Conservation (phyloP, 2,329 filamentous ascomycete genomes). For the Paracamarosporium sp. region DNA sequence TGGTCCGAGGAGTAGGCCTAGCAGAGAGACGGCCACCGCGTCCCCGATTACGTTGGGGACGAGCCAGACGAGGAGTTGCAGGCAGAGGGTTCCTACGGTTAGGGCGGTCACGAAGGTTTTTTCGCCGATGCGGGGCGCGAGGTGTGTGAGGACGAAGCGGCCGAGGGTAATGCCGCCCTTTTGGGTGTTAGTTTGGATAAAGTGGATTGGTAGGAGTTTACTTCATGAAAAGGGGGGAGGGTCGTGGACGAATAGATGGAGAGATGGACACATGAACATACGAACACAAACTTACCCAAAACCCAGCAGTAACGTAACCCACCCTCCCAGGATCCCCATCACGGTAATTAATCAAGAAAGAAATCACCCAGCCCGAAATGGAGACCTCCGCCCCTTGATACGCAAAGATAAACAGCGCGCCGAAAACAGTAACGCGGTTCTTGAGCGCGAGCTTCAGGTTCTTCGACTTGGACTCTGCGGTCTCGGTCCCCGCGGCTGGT, state of each 20-base stretch:
- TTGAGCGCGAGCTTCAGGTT: slow-evolving; percentile 58
- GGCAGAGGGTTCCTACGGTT: slow-evolving; percentile 65
- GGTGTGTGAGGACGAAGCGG: slow-evolving; percentile 72
- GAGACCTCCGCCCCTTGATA: slow-evolving; percentile 87
- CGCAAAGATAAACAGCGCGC: slow-evolving; percentile 81
- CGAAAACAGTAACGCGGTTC: slow-evolving; percentile 70
- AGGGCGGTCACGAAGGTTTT: slow-evolving; percentile 71
- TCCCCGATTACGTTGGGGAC: slow-evolving; percentile 71
- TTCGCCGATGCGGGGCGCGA: slow-evolving; percentile 73
- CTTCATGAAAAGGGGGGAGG: no score
- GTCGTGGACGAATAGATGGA: no score
- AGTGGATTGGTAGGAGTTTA: no score
- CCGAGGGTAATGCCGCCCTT: slow-evolving; percentile 79
- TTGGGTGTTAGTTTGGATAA: no score
- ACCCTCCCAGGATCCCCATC: slow-evolving; percentile 73
- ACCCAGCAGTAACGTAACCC: slow-evolving; percentile 78
- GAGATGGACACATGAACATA: no score
- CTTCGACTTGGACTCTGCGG: slow-evolving; percentile 53
- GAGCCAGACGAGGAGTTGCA: slow-evolving; percentile 80
- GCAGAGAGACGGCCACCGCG: slow-evolving; percentile 60
- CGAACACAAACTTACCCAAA: slow-evolving; percentile 62
- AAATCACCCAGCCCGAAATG: slow-evolving; percentile 86
- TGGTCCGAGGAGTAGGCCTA: slow-evolving; percentile 79
- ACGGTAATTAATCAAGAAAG: slow-evolving; percentile 77
- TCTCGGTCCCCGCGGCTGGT: slow-evolving; percentile 42